phyloP scores from a whole-genome alignment of 2,329 filamentous ascomycete species.

The Fusarium agapanthi region DNA sequence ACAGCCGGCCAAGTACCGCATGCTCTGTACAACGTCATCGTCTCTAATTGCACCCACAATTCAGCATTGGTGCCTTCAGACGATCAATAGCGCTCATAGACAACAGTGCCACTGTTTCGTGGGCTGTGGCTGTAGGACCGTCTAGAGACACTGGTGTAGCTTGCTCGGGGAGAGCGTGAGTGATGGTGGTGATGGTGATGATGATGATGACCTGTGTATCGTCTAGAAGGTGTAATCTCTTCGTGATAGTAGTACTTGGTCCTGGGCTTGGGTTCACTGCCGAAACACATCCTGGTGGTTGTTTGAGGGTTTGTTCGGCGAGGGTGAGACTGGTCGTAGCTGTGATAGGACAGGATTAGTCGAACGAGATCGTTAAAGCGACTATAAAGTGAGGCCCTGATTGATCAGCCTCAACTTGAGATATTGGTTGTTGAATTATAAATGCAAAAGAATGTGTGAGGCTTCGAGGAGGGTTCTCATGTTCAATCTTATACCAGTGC shows the following conservation, averaged over 20 bases:
- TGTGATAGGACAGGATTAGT: background rate
- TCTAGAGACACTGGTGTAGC: slow-evolving; percentile 53
- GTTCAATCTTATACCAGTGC: slow-evolving; percentile 40
- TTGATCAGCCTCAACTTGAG: background rate
- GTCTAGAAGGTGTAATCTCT: slow-evolving; percentile 59
- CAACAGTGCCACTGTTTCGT: slow-evolving; percentile 52
- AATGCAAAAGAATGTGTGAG: background rate
- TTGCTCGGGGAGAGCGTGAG: slow-evolving; percentile 51
- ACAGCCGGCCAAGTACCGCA: slow-evolving; percentile 12
- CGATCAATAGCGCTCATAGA: slow-evolving; percentile 32
- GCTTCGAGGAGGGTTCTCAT: slow-evolving; percentile 20
- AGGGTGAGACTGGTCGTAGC: background rate
- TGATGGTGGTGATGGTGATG: slow-evolving; percentile 48
- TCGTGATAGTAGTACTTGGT: slow-evolving; percentile 65
- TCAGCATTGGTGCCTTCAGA: background rate
- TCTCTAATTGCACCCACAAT: background rate
- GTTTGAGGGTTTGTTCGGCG: slow-evolving; percentile 3
- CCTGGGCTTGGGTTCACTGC: slow-evolving; percentile 51
- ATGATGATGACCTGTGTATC: slow-evolving; percentile 48
- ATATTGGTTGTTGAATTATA: slow-evolving; percentile 1
- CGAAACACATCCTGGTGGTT: slow-evolving; percentile 60
- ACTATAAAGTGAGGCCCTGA: background rate
- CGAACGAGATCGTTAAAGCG: background rate
- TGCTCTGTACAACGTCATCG: slow-evolving; percentile 25
- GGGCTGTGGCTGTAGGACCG: slow-evolving; percentile 52